These are phyloP conservation scores for Trypanosoma cruzi DNA, from an alignment of 208 protist genomes.

Conservation along the genomic window DNA sequence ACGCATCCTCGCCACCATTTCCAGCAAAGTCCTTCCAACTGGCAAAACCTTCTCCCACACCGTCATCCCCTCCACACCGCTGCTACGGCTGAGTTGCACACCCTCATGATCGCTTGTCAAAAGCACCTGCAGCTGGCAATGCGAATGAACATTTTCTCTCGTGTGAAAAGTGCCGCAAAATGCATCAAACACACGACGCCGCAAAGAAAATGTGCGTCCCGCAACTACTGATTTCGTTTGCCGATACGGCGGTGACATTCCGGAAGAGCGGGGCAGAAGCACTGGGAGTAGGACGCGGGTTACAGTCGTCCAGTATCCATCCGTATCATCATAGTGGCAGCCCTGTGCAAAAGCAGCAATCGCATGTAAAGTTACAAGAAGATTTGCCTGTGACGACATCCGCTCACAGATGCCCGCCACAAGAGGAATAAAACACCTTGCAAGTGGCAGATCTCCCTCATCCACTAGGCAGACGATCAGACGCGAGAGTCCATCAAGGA, in stretches of 20 bases:
- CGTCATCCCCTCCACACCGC: neutral
- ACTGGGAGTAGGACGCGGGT: neutral
- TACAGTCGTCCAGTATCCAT: conserved; percentile 12
- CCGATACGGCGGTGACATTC: conserved; percentile 1
- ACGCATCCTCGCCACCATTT: conserved; percentile 14
- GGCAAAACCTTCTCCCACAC: conserved; percentile 26
- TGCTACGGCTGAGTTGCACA: conserved; percentile 12
- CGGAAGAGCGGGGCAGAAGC: neutral
- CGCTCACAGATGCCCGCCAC: conserved; percentile 39
- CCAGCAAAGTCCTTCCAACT: conserved; percentile 5
- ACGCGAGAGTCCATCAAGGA: conserved; percentile 33
- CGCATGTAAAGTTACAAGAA: conserved; percentile 34
- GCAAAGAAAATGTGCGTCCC: conserved; percentile 23
- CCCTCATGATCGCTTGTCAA: neutral
- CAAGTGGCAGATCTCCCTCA: conserved; percentile 53
- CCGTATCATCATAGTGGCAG: conserved; percentile 18
- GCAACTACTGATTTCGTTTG: conserved; percentile 11
- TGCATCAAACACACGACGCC: conserved; percentile 18
- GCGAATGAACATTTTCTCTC: neutral
- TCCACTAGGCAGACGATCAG: conserved; percentile 34
- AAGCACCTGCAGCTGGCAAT: conserved; percentile 17
- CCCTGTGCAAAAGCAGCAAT: conserved; percentile 36
- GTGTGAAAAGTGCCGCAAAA: neutral
- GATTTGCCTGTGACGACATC: conserved; percentile 31
- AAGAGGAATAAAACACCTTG: conserved; percentile 49